Evolutionary conservation across 2,329 filamentous ascomycete genomes (phyloP).

Genomic region (Cladosporium sp.): DNA sequence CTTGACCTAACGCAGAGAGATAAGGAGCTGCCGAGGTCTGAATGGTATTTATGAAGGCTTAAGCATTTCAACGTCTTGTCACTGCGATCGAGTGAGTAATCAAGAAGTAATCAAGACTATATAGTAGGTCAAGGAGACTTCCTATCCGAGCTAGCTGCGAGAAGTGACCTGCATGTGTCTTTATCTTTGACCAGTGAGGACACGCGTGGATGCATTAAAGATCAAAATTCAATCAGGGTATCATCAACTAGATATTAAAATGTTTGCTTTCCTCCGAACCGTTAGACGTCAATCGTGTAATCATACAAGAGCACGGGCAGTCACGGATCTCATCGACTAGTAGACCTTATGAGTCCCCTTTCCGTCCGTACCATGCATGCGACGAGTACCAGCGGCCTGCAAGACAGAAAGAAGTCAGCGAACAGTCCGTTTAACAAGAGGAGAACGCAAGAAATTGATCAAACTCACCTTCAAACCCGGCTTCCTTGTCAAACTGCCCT

Average conservation of each 20-base stretch:
- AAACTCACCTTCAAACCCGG: slow-evolving; percentile 65
- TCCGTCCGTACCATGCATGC: slow-evolving; percentile 34
- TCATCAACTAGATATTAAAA: background rate
- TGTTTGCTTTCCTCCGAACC: background rate
- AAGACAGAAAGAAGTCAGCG: background rate
- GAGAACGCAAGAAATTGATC: background rate
- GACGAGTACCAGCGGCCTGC: slow-evolving; percentile 31
- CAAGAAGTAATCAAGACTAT: too few species aligned
- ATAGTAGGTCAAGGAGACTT: too few species aligned
- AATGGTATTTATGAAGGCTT: too few species aligned
- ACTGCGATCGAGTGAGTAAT: too few species aligned
- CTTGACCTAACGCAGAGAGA: too few species aligned
- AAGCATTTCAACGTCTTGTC: too few species aligned
- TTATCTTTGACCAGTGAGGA: too few species aligned
- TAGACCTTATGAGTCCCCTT: slow-evolving; percentile 21
- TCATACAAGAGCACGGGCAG: background rate
- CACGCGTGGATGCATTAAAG: background rate
- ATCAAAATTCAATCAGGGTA: background rate
- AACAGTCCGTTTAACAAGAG: background rate
- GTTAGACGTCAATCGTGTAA: background rate
- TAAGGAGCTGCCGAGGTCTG: too few species aligned
- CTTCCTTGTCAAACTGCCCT: slow-evolving; percentile 63
- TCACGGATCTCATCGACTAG: background rate
- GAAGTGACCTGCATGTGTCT: too few species aligned
- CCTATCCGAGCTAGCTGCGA: too few species aligned